Conservation (phyloP, 2,329 filamentous ascomycete species). For the Chaetothyriales sp. region DNA sequence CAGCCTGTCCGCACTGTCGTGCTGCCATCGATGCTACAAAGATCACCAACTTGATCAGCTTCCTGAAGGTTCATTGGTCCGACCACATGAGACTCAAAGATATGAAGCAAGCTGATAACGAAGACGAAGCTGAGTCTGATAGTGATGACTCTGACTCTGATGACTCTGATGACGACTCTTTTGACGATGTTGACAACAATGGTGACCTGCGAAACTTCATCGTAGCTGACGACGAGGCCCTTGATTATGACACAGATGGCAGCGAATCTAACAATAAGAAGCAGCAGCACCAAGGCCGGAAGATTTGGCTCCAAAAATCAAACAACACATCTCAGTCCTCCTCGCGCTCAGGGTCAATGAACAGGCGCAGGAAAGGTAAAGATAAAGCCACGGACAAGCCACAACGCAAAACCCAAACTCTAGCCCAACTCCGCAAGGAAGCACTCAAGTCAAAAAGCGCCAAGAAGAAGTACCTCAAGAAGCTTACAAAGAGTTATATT, state of each 20-base stretch:
- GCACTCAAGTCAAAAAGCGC: conserved; percentile 50
- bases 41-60: conserved; percentile 60
- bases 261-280: conserved; percentile 13
- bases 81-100: conserved; percentile 30
- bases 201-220: conserved; percentile 42
- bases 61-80: conserved; percentile 58
- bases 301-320: not conserved
- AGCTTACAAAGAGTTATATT: conserved; percentile 54
- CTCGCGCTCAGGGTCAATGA: not conserved
- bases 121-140: conserved; percentile 23
- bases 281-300: conserved; percentile 1
- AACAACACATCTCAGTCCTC: not conserved
- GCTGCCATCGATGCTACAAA: conserved; percentile 51
- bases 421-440: conserved; percentile 55
- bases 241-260: conserved; percentile 22
- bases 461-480: conserved; percentile 55
- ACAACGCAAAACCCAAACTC: conserved; percentile 26
- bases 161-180: conserved; percentile 20
- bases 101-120: conserved; percentile 28
- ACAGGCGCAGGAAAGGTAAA: conserved; percentile 25
- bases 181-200: conserved; percentile 30
- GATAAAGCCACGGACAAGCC: conserved; percentile 20
- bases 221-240: conserved; percentile 28
- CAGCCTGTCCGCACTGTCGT: conserved; percentile 67
- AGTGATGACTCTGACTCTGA: conserved; percentile 15